Evolutionary conservation across 352 stramenopile genomes (phyloP), one percentile per base, ranked within the genome.

Genomic region (Phytopythium delawarense): DNA sequence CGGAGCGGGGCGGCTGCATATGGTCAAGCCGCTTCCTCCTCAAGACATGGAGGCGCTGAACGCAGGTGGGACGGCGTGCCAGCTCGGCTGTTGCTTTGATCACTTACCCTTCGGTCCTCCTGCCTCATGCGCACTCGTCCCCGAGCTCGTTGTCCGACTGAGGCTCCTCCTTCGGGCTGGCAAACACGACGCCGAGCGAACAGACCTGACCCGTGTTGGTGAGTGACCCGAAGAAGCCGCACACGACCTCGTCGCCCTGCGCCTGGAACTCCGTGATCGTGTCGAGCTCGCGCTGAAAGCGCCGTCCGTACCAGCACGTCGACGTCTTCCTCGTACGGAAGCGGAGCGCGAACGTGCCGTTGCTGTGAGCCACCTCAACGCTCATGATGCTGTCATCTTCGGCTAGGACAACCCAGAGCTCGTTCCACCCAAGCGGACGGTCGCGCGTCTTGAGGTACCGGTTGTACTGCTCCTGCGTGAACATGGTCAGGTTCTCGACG

Each of bases 191-290:
- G 20, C 58, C 58, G 23, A 63, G 21, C 4, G 50, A 59, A 39
- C 51, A 65, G 39, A 65, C 51, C 23, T 39, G n/a, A 39, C 46
- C 59, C 13, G 21, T 40, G 28, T 30, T 23, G 18, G 54, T 60
- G 20, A 56, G 30, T 45, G 44, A 62, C n/a, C 57, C 44, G 45
- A 55, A 55, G 57, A 62, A 62, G 28, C 42, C 57, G 45, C 57
- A 62, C 28, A 62, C 37, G 35, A 25, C 25, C 21, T 46, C 23
- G 39, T 28, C 54, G 23, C 8, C 39, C 11, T 28, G 13, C 54
- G 39, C 23, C 54, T 30, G 13, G 15, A 60, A 30, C 54, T 50
- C 40, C 37, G 39, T 51, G 11, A 50, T 15, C n/a, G 13, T 60
- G 54, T 60, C 54, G 9, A 4, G 11, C 15, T 50, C 28, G 23